Percentiles rank a stretch among this genome's conserved stretches.
These are phyloP conservation scores for Botrytis medusae DNA, from an alignment of 2,329 filamentous ascomycete species.

Conservation along the genomic window DNA sequence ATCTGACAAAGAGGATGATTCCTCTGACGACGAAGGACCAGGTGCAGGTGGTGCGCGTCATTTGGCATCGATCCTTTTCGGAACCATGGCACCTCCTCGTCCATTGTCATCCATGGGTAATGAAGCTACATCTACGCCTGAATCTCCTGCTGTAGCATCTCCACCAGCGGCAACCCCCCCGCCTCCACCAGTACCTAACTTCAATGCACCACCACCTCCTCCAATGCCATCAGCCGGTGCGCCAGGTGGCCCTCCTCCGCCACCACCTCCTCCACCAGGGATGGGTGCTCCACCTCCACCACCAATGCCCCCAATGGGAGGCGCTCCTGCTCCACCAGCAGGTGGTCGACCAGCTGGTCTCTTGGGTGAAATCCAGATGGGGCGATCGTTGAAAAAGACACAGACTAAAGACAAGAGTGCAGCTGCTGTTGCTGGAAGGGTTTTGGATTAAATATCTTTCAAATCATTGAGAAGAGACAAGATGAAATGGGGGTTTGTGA, in stretches of 20 bases:
- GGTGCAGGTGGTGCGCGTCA: constrained; percentile 85
- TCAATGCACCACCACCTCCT: constrained; percentile 47
- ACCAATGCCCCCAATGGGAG: constrained; percentile 44
- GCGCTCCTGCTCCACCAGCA: constrained; percentile 33
- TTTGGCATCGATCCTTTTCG: constrained; percentile 91
- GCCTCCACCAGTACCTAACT: constrained; percentile 45
- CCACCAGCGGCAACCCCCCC: constrained; percentile 47
- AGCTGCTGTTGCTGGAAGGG: constrained; percentile 72
- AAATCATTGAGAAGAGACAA: not conserved
- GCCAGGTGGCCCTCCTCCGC: constrained; percentile 43
- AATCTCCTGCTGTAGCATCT: constrained; percentile 43
- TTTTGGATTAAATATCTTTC: constrained; percentile 46
- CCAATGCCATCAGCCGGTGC: constrained; percentile 47
- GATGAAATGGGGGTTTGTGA: not conserved
- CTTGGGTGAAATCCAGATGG: constrained; percentile 79
- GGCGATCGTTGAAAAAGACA: constrained; percentile 80
- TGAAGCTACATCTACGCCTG: constrained; percentile 51
- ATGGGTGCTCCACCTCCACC: constrained; percentile 40
- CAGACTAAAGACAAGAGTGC: constrained; percentile 83
- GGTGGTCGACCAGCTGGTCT: constrained; percentile 59
- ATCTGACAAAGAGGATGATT: constrained; percentile 73
- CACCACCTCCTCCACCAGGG: constrained; percentile 40
- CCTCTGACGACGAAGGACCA: constrained; percentile 72
- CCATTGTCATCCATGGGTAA: constrained; percentile 81
- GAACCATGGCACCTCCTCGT: constrained; percentile 91